Conservation (phyloP, 108 stramenopile species). For the Nitzschia inconspicua region DNA sequence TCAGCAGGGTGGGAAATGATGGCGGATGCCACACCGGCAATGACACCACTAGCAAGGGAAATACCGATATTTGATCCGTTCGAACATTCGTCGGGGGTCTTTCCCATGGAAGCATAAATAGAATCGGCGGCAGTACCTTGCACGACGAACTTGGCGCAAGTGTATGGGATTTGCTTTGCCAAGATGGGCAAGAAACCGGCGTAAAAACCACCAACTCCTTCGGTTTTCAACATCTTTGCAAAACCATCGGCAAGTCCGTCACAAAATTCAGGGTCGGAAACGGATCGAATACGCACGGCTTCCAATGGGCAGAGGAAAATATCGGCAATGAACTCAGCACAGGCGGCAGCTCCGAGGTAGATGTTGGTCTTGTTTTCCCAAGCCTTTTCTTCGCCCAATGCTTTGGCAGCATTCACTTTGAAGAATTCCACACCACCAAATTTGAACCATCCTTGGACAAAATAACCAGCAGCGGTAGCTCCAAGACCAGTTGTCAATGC, state of each 20-base stretch:
- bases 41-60: slow-evolving; percentile 91
- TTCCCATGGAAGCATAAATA: slow-evolving; percentile 85
- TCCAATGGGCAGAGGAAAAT: slow-evolving; percentile 98
- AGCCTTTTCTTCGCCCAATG: slow-evolving; percentile 89
- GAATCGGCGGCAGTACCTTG: slow-evolving; percentile 92
- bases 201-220: slow-evolving; percentile 95
- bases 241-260: slow-evolving; percentile 86
- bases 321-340: slow-evolving; percentile 96
- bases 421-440: slow-evolving; percentile 98
- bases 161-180: slow-evolving; percentile 99
- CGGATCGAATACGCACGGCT: slow-evolving; percentile 96
- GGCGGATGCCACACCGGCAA: slow-evolving; percentile 97
- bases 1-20: slow-evolving; percentile 99
- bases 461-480: slow-evolving; percentile 95
- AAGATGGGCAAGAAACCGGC: slow-evolving; percentile 94
- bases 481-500: slow-evolving; percentile 96
- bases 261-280: slow-evolving; percentile 92
- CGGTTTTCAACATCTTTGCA: slow-evolving; percentile 79
- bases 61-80: slow-evolving; percentile 69
- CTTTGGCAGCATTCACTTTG: slow-evolving; percentile 88
- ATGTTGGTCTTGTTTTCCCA: slow-evolving; percentile 93
- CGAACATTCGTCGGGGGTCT: slow-evolving; percentile 54
- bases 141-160: slow-evolving; percentile 98
- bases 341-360: slow-evolving; percentile 91
- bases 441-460: slow-evolving; percentile 99